Conservation (phyloP, 2,329 filamentous ascomycete species). For the Ampelomyces quisqualis region DNA sequence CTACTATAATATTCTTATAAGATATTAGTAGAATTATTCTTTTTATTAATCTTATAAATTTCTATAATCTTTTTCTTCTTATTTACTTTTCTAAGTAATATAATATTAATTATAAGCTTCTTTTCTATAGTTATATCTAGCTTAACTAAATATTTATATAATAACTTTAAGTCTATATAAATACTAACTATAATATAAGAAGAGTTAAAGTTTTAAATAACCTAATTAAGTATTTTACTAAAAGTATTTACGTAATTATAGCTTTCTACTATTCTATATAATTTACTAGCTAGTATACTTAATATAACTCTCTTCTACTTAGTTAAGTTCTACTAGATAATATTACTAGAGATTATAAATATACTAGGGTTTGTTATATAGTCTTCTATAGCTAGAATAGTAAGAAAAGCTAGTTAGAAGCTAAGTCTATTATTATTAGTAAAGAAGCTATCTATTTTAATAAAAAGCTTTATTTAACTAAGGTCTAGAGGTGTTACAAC, state of each 20-base stretch:
- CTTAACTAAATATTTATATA: background rate
- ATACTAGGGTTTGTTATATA: background rate
- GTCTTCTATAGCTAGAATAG: background rate
- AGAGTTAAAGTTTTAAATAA: background rate
- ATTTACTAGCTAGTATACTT: background rate
- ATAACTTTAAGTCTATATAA: background rate
- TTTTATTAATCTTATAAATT: background rate
- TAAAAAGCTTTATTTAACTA: background rate
- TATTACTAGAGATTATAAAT: background rate
- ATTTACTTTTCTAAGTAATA: background rate
- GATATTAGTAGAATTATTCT: background rate
- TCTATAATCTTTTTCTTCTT: background rate
- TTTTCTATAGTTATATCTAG: background rate
- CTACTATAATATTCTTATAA: too few relatives aligned
- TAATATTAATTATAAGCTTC: background rate
- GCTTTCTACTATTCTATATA: background rate
- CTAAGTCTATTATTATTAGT: background rate
- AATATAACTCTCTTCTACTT: background rate
- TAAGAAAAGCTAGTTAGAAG: background rate
- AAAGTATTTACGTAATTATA: background rate
- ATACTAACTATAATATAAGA: background rate
- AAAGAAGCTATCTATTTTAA: background rate
- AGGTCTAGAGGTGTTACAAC: too few relatives aligned
- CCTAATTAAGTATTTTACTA: background rate
- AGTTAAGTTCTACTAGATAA: background rate